Evolutionary conservation across 2,329 filamentous ascomycete species (phyloP).

Genomic region (Macroventuria anomochaeta): DNA sequence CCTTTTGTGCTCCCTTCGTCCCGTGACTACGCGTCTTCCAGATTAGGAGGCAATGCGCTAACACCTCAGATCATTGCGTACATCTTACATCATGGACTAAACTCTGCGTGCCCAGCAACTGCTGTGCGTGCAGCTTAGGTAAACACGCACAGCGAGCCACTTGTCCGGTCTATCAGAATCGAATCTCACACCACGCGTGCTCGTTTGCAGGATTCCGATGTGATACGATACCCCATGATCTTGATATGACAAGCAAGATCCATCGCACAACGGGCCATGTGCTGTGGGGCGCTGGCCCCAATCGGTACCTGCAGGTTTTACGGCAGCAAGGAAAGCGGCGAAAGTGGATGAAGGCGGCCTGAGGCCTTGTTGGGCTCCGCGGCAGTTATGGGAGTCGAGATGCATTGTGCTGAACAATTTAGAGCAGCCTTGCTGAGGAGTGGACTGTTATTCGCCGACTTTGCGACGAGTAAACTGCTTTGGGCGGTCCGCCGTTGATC

Average conservation of each 20-base stretch:
- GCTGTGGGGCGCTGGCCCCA: constrained; percentile 1
- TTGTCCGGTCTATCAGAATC: not conserved
- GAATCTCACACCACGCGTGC: not conserved
- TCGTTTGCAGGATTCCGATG: not conserved
- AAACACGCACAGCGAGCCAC: not conserved
- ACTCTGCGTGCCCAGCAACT: not conserved
- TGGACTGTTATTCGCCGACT: not conserved
- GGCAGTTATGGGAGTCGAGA: constrained; percentile 5
- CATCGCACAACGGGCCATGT: not conserved
- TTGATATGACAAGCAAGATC: not conserved
- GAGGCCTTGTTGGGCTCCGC: constrained; percentile 2
- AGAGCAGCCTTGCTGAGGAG: not conserved
- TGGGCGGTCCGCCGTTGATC: constrained; percentile 1
- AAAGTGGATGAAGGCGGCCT: not conserved
- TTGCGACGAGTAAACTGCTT: not conserved
- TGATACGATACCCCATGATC: constrained; percentile 1
- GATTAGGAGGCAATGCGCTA: constrained; percentile 1
- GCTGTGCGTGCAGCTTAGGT: not conserved
- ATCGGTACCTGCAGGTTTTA: constrained; percentile 14
- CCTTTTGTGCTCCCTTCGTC: not conserved
- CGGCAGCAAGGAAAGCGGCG: not conserved
- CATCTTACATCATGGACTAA: constrained; percentile 14
- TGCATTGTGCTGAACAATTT: constrained; percentile 10
- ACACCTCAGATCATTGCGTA: constrained; percentile 3
- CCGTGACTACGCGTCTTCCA: constrained; percentile 7